phyloP scores from a whole-genome alignment of 208 protist genomes.

The Leishmania major region DNA sequence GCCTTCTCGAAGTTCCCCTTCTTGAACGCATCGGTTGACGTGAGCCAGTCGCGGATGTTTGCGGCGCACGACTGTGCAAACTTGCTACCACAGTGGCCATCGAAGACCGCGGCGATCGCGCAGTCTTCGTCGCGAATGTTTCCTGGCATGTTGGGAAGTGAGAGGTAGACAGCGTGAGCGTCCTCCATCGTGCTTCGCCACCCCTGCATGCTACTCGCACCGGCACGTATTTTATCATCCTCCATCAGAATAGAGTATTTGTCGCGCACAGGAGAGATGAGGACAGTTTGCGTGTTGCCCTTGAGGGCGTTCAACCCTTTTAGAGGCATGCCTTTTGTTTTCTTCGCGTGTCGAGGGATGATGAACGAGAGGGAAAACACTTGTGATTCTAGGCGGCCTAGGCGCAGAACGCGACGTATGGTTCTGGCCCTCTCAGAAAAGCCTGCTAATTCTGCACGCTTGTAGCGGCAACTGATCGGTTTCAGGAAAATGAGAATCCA shows the following conservation, averaged over 20 bases:
- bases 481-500: neutral
- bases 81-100: slow-evolving; percentile 88
- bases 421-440: neutral
- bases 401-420: neutral
- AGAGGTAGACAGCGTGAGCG: slow-evolving; percentile 85
- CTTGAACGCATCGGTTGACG: slow-evolving; percentile 52
- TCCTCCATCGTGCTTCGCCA: slow-evolving; percentile 93
- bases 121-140: slow-evolving; percentile 75
- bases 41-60: slow-evolving; percentile 79
- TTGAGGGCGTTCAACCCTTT: slow-evolving; percentile 49
- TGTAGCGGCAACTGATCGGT: neutral
- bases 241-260: slow-evolving; percentile 94
- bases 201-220: slow-evolving; percentile 92
- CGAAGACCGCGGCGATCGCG: slow-evolving; percentile 85
- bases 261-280: slow-evolving; percentile 79
- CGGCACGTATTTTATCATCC: slow-evolving; percentile 89
- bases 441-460: neutral
- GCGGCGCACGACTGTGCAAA: slow-evolving; percentile 80
- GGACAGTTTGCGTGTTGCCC: slow-evolving; percentile 77
- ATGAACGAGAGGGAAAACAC: slow-evolving; percentile 4
- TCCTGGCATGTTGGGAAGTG: slow-evolving; percentile 68
- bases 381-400: neutral
- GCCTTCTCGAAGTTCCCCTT: slow-evolving; percentile 70
- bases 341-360: neutral
- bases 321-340: slow-evolving; percentile 44